These are phyloP conservation scores for Amorphotheca resinae DNA, from an alignment of 495 filamentous ascomycete genomes.

Conservation along the genomic window DNA sequence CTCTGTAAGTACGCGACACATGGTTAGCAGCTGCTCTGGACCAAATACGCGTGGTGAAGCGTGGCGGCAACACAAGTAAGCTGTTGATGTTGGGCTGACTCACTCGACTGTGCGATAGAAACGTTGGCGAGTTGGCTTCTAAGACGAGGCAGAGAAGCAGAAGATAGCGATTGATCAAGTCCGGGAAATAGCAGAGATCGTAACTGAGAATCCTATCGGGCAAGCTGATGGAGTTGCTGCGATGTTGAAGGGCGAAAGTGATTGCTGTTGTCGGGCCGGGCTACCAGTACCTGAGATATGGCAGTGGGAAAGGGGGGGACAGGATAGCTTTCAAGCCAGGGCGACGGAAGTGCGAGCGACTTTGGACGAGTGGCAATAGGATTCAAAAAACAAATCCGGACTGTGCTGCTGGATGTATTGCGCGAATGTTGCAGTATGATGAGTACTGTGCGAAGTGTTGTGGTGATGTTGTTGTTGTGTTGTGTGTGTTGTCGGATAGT, in stretches of 20 bases:
- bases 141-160: slow-evolving; percentile 20
- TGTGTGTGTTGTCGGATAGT: too few species aligned
- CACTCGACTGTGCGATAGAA: slow-evolving; percentile 25
- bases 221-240: slow-evolving; percentile 19
- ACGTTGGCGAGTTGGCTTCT: slow-evolving; percentile 14
- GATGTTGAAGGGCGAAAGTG: slow-evolving; percentile 15
- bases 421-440: too few species aligned
- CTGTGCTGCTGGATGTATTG: too few species aligned
- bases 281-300: neutral
- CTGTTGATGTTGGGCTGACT: slow-evolving; percentile 17
- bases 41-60: slow-evolving; percentile 20
- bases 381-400: too few species aligned
- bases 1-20: slow-evolving; percentile 20
- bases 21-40: slow-evolving; percentile 30
- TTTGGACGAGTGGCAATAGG: too few species aligned
- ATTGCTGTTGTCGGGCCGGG: slow-evolving; percentile 6
- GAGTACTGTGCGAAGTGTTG: too few species aligned
- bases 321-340: too few species aligned
- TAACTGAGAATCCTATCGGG: slow-evolving; percentile 19
- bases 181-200: slow-evolving; percentile 12
- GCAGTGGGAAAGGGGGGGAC: too few species aligned
- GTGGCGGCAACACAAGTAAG: slow-evolving; percentile 5
- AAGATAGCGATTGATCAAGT: slow-evolving; percentile 17
- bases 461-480: too few species aligned
- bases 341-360: too few species aligned